Conservation (phyloP, 2,329 filamentous ascomycete genomes). For the Purpureocillium lavendulum region DNA sequence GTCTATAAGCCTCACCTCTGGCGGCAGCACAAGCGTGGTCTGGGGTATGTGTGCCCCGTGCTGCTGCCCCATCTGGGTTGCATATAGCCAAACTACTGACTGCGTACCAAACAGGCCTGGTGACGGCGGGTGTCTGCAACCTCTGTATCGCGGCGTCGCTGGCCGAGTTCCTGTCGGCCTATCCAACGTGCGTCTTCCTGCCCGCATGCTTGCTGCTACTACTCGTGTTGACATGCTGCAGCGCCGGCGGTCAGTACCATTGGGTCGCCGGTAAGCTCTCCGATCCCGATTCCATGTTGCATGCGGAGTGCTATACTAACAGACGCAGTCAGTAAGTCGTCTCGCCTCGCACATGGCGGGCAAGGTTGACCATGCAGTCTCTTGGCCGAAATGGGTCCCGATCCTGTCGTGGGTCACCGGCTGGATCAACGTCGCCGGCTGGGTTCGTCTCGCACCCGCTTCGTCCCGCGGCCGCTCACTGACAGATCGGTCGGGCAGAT, state of each 20-base stretch:
- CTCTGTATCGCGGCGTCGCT: constrained; percentile 51
- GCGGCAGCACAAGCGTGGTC: constrained; percentile 59
- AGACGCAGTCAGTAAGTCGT: constrained; percentile 14
- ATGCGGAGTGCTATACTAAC: too few relatives aligned
- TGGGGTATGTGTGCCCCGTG: constrained; percentile 45
- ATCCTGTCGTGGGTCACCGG: constrained; percentile 22
- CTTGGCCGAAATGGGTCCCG: constrained; percentile 14
- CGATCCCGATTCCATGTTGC: neutral
- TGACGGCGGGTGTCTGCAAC: constrained; percentile 24
- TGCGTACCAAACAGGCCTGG: constrained; percentile 13
- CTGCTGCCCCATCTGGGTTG: neutral
- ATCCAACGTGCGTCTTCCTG: constrained; percentile 27
- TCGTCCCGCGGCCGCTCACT: too few relatives aligned
- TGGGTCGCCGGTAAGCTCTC: constrained; percentile 51
- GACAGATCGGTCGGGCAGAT: too few relatives aligned
- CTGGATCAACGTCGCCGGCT: constrained; percentile 63
- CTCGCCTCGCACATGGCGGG: constrained; percentile 29
- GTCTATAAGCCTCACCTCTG: constrained; percentile 50
- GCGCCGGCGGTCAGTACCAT: constrained; percentile 56
- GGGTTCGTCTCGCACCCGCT: constrained; percentile 34
- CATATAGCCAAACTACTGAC: neutral
- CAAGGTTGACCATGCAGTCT: constrained; percentile 7
- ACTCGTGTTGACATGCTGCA: constrained; percentile 1
- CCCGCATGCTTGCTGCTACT: too few relatives aligned
- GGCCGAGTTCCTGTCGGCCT: constrained; percentile 61